Evolutionary conservation across 345 rosid species (phyloP).

Genomic region (Pseudoturritis turrita): DNA sequence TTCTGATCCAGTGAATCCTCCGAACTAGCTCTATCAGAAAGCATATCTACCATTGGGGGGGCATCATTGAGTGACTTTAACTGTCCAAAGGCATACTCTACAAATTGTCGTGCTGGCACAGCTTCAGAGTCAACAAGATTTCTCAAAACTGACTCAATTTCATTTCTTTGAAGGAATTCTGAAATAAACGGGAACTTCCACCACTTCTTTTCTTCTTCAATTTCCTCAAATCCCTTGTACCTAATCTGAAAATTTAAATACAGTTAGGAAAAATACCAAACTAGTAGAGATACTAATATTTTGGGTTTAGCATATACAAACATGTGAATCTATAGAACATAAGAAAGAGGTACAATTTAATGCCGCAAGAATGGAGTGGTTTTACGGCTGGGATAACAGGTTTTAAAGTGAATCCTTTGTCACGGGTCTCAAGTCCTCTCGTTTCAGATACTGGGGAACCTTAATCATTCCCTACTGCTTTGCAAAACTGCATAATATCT

Average conservation of each 20-base stretch:
- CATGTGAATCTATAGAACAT: neutral
- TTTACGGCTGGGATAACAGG: neutral
- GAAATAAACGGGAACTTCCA: slow-evolving; percentile 75
- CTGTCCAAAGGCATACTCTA: slow-evolving; percentile 86
- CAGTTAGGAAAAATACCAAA: neutral
- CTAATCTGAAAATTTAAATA: slow-evolving; percentile 47
- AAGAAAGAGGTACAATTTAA: neutral
- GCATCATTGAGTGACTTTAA: slow-evolving; percentile 67
- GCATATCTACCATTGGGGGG: slow-evolving; percentile 24
- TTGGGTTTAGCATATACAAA: neutral
- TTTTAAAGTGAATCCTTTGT: neutral
- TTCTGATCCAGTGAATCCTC: slow-evolving; percentile 29
- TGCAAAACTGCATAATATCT: neutral
- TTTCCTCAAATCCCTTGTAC: slow-evolving; percentile 70
- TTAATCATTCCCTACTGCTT: neutral
- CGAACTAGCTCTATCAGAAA: slow-evolving; percentile 30
- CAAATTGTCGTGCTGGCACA: slow-evolving; percentile 80
- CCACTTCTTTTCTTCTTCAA: slow-evolving; percentile 76
- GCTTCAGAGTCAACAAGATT: slow-evolving; percentile 57
- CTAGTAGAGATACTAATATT: neutral
- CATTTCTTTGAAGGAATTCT: slow-evolving; percentile 60
- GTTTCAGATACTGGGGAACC: neutral
- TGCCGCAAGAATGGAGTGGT: neutral
- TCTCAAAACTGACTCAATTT: slow-evolving; percentile 58
- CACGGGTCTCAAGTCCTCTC: neutral